phyloP scores from a whole-genome alignment of 2,329 filamentous ascomycete genomes.

The Xylariaceae sp. region DNA sequence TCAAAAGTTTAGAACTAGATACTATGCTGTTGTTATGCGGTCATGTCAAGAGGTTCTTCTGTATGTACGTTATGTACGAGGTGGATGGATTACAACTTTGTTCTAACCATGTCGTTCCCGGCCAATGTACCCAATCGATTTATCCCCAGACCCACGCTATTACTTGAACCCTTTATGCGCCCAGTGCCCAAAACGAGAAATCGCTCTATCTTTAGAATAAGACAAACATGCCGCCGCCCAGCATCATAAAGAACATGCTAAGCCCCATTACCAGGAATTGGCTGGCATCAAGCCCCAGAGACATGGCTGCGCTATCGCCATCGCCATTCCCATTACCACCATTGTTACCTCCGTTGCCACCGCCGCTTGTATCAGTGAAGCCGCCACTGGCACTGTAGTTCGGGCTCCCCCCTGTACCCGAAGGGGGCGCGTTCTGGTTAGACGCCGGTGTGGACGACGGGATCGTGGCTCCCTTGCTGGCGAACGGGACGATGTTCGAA shows the following conservation, averaged over 20 bases:
- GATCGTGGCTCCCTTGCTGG: conserved; percentile 44
- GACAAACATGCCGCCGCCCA: conserved; percentile 32
- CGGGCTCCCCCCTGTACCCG: conserved; percentile 19
- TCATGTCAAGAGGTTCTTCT: too few species aligned
- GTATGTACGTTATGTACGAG: too few species aligned
- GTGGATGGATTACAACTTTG: too few species aligned
- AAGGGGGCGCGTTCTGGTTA: conserved; percentile 29
- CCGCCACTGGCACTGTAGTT: conserved; percentile 33
- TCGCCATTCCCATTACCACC: not conserved
- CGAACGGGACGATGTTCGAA: conserved; percentile 45
- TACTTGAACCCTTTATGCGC: conserved; percentile 4
- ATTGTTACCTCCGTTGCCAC: not conserved
- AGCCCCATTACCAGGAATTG: conserved; percentile 26
- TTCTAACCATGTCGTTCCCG: too few species aligned
- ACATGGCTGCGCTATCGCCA: conserved; percentile 14
- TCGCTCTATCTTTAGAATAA: conserved; percentile 12
- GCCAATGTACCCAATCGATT: conserved; percentile 2
- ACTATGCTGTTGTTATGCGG: too few species aligned
- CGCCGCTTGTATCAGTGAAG: conserved; percentile 25
- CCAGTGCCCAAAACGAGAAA: conserved; percentile 5
- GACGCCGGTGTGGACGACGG: conserved; percentile 44
- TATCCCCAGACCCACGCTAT: not conserved
- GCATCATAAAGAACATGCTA: conserved; percentile 28
- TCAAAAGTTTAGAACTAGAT: too few species aligned
- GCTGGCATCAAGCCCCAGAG: conserved; percentile 20